phyloP scores from a whole-genome alignment of 768 basidiomycete species.

The Amyloporia xantha region DNA sequence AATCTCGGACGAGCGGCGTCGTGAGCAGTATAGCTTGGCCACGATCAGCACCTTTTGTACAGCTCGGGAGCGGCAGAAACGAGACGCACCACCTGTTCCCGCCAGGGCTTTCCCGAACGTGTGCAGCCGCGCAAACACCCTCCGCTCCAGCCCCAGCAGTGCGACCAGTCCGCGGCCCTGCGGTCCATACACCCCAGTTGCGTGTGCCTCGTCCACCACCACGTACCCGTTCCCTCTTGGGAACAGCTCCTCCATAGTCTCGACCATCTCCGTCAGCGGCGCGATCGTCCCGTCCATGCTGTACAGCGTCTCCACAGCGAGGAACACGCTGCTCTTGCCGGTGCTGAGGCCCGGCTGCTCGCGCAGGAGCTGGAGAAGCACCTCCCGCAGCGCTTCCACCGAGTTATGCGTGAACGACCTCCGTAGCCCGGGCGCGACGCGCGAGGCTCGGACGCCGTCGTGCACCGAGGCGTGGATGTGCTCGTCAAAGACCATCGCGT shows the following conservation, averaged over 20 bases:
- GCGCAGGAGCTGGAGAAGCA: constrained; percentile 36
- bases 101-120: constrained; percentile 94
- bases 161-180: constrained; percentile 71
- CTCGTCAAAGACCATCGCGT: constrained; percentile 78
- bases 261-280: constrained; percentile 62
- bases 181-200: constrained; percentile 84
- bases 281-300: constrained; percentile 95
- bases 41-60: not conserved
- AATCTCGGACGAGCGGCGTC: constrained; percentile 65
- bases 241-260: constrained; percentile 52
- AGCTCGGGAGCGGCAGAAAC: not conserved
- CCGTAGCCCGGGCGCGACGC: constrained; percentile 32
- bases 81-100: constrained; percentile 70
- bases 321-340: constrained; percentile 52
- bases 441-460: constrained; percentile 71
- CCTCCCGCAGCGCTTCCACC: constrained; percentile 37
- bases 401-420: constrained; percentile 72
- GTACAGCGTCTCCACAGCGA: constrained; percentile 86
- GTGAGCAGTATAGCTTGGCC: constrained; percentile 68
- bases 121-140: constrained; percentile 72
- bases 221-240: constrained; percentile 62
- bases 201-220: constrained; percentile 90
- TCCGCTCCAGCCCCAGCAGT: constrained; percentile 59
- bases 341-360: constrained; percentile 30
- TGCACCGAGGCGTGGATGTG: constrained; percentile 89